Evolutionary conservation across 345 rosid species (phyloP), one percentile per base, ranked within the genome.

Genomic region (Trapa bicornis): DNA sequence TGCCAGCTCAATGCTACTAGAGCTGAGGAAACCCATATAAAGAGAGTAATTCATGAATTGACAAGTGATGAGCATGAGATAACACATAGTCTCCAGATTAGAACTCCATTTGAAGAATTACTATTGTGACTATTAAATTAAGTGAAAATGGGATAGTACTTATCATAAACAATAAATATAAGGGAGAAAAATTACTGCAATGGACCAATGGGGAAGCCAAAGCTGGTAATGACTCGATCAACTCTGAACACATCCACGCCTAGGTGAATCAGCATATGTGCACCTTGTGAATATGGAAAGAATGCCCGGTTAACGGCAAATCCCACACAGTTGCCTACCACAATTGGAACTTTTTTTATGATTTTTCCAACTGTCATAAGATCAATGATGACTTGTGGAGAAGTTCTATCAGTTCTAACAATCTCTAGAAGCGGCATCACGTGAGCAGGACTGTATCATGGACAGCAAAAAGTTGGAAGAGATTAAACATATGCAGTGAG

Each of bases 401-500:
- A 91, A 69, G 97, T 94, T 66, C 75, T 89, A 62, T 86, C 80
- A 14, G 97, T 79, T 66, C 93, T 80, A 58, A 94, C 96, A 70
- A 91, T 91, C 89, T 94, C 99, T 70, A 91, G 83, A 73, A 94
- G 92, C 60, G 99, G 84, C 99, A 91, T 94, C 70, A 91, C 76
- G 77, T 94, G 97, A 64, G 99, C 99, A 67, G 99, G 99, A 75
- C 97, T 92, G 81, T 75, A 63, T 65, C 79, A 57, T 16, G 61
- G 68, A 75, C 37, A 82, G 65, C 37, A 58, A 45, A 7, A 65
- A 68, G 62, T 58, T 3, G 32, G 37, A 58, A 10, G 33, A 32
- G 63, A 29, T 32, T 35, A 58, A 58, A 58, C 37, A 35, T 32
- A 35, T 58, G 63, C 63, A 32, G 38, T 58, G 38, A 32, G 63